A percentile compares a stretch with the other conserved stretches of the same genome.
Evolutionary conservation across 768 basidiomycete species (phyloP).

Genomic region (Cyclocybe cylindracea): DNA sequence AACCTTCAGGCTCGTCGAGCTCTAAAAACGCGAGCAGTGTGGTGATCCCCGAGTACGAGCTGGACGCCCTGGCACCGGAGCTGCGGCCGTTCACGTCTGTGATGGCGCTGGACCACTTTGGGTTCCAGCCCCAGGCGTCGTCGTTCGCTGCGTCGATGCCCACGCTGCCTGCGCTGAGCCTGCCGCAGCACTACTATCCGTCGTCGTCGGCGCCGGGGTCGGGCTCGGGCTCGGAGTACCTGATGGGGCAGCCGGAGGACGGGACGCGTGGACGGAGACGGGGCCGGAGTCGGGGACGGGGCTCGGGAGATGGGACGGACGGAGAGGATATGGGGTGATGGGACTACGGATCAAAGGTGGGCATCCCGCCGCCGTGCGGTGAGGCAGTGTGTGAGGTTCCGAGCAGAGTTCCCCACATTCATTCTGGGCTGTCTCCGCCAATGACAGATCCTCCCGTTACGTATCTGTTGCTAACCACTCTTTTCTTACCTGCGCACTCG

Average conservation of each 20-base stretch:
- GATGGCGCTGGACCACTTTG: slow-evolving; percentile 28
- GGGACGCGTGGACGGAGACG: slow-evolving; percentile 18
- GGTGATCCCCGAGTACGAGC: slow-evolving; percentile 21
- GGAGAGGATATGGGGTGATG: slow-evolving; percentile 29
- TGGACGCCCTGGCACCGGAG: slow-evolving; percentile 29
- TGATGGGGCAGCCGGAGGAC: slow-evolving; percentile 4
- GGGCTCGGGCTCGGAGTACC: slow-evolving; percentile 3
- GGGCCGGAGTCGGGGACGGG: too few species aligned
- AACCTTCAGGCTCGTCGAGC: slow-evolving; percentile 8
- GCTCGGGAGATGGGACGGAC: slow-evolving; percentile 35
- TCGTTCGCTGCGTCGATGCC: too few species aligned
- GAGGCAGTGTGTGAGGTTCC: too few species aligned
- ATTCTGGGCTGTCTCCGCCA: slow-evolving; percentile 34
- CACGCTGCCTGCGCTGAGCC: too few species aligned
- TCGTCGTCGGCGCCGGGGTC: slow-evolving; percentile 14
- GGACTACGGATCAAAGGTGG: slow-evolving; percentile 25
- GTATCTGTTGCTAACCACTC: slow-evolving; percentile 54
- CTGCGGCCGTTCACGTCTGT: slow-evolving; percentile 32
- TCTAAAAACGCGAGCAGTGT: slow-evolving; percentile 11
- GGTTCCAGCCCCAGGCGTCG: slow-evolving; percentile 30
- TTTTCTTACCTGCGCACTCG: slow-evolving; percentile 48
- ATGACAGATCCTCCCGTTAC: slow-evolving; percentile 50
- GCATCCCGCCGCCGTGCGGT: too few species aligned
- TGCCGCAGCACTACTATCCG: too few species aligned
- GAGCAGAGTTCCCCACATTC: slow-evolving; percentile 41